phyloP scores from a whole-genome alignment of 139 green algal species.

The Gonium pectorale region DNA sequence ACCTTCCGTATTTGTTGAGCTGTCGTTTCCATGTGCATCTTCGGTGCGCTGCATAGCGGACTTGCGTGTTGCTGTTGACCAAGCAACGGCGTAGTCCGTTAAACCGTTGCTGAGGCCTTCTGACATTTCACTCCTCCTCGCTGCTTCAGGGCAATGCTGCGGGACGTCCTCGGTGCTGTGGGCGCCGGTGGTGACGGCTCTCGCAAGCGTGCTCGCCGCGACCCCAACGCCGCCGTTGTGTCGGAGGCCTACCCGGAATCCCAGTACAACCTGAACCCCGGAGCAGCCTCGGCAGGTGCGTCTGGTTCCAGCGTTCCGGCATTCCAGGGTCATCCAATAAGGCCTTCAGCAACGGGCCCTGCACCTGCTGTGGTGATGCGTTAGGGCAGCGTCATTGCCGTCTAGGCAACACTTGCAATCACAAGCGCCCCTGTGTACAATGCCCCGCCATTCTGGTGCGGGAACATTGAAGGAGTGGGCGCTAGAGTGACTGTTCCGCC shows the following conservation, averaged over 20 bases:
- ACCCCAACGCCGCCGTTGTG: constrained; percentile 56
- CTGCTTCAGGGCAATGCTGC: constrained; percentile 61
- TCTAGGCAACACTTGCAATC: constrained; percentile 42
- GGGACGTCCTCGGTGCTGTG: constrained; percentile 43
- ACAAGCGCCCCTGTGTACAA: constrained; percentile 46
- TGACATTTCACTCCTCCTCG: not conserved
- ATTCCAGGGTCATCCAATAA: too few relatives aligned
- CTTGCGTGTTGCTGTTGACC: too few relatives aligned
- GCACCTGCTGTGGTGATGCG: too few relatives aligned
- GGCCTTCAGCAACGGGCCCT: too few relatives aligned
- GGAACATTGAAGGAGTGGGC: constrained; percentile 44
- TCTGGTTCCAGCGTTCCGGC: too few relatives aligned
- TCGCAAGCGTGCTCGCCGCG: not conserved
- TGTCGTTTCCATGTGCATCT: too few relatives aligned
- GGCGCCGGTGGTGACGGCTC: not conserved
- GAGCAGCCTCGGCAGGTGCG: constrained; percentile 55
- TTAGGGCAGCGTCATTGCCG: too few relatives aligned
- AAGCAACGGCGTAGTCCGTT: too few relatives aligned
- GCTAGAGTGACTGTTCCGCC: constrained; percentile 17
- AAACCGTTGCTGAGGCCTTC: too few relatives aligned
- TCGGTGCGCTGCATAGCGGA: too few relatives aligned
- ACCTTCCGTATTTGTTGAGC: too few relatives aligned
- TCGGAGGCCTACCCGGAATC: constrained; percentile 83
- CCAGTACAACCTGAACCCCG: constrained; percentile 73
- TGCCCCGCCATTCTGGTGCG: constrained; percentile 16